Conservation (phyloP, 768 basidiomycete species). For the Dendrothele bispora region DNA sequence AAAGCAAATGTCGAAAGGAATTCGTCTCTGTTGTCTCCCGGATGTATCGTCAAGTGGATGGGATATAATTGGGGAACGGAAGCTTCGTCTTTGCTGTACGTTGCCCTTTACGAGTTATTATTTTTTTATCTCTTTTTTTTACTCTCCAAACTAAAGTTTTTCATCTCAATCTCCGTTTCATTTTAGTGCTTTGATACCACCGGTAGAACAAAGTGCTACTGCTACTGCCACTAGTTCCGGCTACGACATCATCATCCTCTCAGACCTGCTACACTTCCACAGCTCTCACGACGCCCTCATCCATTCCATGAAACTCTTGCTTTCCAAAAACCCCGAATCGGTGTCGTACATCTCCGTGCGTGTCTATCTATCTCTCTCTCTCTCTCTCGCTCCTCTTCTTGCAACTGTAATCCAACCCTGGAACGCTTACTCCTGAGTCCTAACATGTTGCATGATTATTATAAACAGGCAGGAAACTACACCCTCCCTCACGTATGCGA, state of each 20-base stretch:
- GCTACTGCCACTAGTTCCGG: slow-evolving; percentile 16
- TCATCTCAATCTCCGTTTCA: not conserved
- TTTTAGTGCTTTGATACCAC: not conserved
- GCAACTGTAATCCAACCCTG: no score
- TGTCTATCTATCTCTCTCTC: slow-evolving; percentile 2
- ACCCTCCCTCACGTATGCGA: slow-evolving; percentile 53
- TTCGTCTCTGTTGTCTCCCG: slow-evolving; percentile 25
- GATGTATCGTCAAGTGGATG: slow-evolving; percentile 42
- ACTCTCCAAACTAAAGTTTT: no score
- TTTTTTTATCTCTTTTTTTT: no score
- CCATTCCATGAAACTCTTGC: slow-evolving; percentile 46
- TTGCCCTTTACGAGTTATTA: slow-evolving; percentile 15
- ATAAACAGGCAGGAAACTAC: slow-evolving; percentile 55
- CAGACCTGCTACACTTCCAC: slow-evolving; percentile 73
- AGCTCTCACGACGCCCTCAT: slow-evolving; percentile 58
- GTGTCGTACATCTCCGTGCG: slow-evolving; percentile 56
- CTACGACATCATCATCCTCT: slow-evolving; percentile 65
- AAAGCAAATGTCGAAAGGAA: slow-evolving; percentile 55
- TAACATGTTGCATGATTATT: not conserved
- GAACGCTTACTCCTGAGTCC: no score
- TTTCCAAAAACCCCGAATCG: slow-evolving; percentile 39
- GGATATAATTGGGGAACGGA: slow-evolving; percentile 71
- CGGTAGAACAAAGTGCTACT: slow-evolving; percentile 4
- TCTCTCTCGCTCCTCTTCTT: no score
- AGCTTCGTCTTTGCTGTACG: slow-evolving; percentile 46